These are phyloP conservation scores for Magnolia sinica DNA, from an alignment of 164 flowering plant genomes.

Conservation along the genomic window DNA sequence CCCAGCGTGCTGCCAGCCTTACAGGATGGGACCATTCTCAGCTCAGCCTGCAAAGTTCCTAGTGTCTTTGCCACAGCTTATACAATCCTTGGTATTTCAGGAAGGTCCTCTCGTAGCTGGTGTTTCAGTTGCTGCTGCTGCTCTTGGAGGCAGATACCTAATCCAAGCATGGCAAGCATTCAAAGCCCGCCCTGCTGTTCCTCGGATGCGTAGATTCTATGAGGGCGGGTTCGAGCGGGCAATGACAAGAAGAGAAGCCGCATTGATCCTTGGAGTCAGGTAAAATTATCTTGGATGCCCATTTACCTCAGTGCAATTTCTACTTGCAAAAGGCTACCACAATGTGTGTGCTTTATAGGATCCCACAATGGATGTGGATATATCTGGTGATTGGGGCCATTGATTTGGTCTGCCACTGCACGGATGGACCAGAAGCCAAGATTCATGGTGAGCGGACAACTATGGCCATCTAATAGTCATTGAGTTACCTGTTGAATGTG, in stretches of 20 bases:
- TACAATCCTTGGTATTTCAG: slow-evolving; percentile 7
- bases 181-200: slow-evolving; percentile 20
- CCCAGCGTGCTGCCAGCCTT: neutral
- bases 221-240: slow-evolving; percentile 28
- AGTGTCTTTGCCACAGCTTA: neutral
- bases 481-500: too few species aligned
- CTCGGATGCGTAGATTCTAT: slow-evolving; percentile 27
- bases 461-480: neutral
- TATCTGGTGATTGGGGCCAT: neutral
- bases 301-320: neutral
- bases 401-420: neutral
- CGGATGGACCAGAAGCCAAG: neutral
- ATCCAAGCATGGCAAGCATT: slow-evolving; percentile 29
- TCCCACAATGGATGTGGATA: neutral
- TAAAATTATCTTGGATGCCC: slow-evolving; percentile 1
- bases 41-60: neutral
- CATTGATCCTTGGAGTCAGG: slow-evolving; percentile 32
- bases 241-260: slow-evolving; percentile 37
- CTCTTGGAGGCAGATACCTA: slow-evolving; percentile 27
- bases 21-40: neutral
- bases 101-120: slow-evolving; percentile 20
- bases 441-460: neutral
- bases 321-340: too few species aligned
- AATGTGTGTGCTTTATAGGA: too few species aligned
- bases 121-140: slow-evolving; percentile 33